phyloP scores from a whole-genome alignment of 1,284 basidiomycete genomes.

The Cerioporus squamosus region DNA sequence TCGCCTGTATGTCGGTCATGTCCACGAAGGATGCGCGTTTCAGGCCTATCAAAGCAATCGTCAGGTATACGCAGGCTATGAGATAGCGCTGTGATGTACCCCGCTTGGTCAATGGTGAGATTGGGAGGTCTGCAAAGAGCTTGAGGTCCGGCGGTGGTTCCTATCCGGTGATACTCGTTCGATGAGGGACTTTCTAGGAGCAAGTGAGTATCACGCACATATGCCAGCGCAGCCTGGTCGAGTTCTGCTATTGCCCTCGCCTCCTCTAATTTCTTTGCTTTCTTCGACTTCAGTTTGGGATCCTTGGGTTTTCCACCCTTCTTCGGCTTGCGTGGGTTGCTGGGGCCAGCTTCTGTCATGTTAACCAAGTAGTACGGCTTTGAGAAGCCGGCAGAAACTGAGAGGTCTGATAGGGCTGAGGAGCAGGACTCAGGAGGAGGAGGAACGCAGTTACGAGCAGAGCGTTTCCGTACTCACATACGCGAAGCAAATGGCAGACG shows the following conservation, averaged over 20 bases:
- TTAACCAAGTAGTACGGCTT: no score
- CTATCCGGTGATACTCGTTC: constrained; percentile 39
- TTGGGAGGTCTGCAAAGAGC: constrained; percentile 68
- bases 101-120: constrained; percentile 71
- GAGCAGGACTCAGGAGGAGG: no score
- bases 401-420: no score
- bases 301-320: constrained; percentile 25
- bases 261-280: constrained; percentile 51
- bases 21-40: constrained; percentile 85
- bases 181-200: constrained; percentile 17
- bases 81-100: constrained; percentile 42
- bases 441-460: no score
- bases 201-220: constrained; percentile 47
- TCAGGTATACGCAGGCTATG: not conserved
- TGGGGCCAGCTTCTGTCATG: constrained; percentile 38
- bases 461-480: no score
- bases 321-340: constrained; percentile 19
- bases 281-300: constrained; percentile 33
- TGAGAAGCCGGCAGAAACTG: no score
- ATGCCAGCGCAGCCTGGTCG: constrained; percentile 56
- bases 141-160: constrained; percentile 50
- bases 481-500: no score
- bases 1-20: constrained; percentile 84
- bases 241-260: constrained; percentile 59
- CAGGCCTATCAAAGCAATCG: constrained; percentile 54